These are phyloP conservation scores for Suhomyces maxii DNA, from an alignment of 1,139 yeast species.

Conservation along the genomic window DNA sequence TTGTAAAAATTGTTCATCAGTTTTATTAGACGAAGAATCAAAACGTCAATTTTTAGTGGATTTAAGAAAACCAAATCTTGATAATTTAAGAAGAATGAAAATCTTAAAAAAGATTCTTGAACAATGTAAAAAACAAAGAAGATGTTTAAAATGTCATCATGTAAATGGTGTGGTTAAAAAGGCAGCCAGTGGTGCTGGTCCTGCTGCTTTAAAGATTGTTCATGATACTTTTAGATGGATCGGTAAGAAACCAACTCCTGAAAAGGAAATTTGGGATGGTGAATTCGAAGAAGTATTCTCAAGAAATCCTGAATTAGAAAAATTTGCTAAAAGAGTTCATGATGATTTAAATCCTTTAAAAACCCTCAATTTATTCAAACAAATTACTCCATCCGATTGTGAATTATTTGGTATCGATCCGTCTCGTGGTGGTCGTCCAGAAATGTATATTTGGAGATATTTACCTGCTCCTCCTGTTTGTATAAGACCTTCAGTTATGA, in stretches of 20 bases:
- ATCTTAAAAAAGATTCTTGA: conserved; percentile 78
- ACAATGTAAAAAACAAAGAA: conserved; percentile 92
- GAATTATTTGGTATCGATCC: conserved; percentile 91
- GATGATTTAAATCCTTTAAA: conserved; percentile 95
- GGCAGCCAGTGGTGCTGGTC: conserved; percentile 89
- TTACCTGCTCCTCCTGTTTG: conserved; percentile 99
- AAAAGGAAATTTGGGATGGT: conserved; percentile 81
- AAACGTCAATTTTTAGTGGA: conserved; percentile 72
- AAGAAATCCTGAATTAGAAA: conserved; percentile 84
- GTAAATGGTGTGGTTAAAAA: conserved; percentile 96
- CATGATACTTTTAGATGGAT: conserved; percentile 97
- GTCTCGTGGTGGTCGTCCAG: conserved; percentile 88
- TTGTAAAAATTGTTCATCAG: conserved; percentile 85
- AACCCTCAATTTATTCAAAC: conserved; percentile 83
- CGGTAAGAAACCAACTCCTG: conserved; percentile 86
- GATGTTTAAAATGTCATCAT: conserved; percentile 84
- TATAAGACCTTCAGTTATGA: conserved; percentile 93
- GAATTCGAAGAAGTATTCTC: conserved; percentile 73
- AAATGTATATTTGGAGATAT: conserved; percentile 94
- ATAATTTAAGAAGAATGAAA: conserved; percentile 89
- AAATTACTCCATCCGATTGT: conserved; percentile 82
- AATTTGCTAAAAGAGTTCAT: conserved; percentile 80
- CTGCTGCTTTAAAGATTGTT: conserved; percentile 90
- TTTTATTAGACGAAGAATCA: conserved; percentile 71
- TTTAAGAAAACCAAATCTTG: conserved; percentile 83